Evolutionary conservation across 2,329 filamentous ascomycete genomes (phyloP), one percentile per base, ranked within the genome.

Genomic region (Fusarium praegraminearum): DNA sequence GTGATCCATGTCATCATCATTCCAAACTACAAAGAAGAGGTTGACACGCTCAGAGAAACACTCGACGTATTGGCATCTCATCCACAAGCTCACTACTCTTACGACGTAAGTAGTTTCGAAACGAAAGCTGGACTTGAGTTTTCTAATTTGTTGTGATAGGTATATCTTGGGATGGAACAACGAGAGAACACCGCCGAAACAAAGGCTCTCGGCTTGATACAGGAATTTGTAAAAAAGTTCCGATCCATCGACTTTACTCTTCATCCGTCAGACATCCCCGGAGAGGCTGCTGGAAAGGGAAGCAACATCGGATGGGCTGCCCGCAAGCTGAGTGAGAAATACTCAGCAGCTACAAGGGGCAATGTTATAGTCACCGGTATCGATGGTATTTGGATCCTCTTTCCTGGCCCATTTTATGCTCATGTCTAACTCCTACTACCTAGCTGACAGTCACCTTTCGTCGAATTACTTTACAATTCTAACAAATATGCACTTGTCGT

Each of bases 251-350:
- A 88, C 72, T 89, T 87, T 75, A 92, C 90, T 4, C 78, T 91
- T 15, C 91, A 93, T 73, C 90, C 91, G 2, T 79, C 83, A 24
- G 87, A 88, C 57, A 87, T 93, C 53, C 85, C 86, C 5, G 88
- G 89, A 15, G 91, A 93, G 76, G 87, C 90, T 51, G 89, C 90
- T 56, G 91, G 91, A 61, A 93, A 93, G 76, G 91, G 91, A 68
- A 93, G 90, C 81, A 93, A 93, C 77, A 84, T 91, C 64, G 87
- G 87, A 53, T 93, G 90, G 89, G 89, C 90, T 20, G 90, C 90
- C 12, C 86, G 86, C 68, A 88, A 89, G 76, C 82, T 90, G 53
- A 90, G 88, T 76, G 84, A 86, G 72, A 88, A 85, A 72, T 91
- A 91, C 72, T 76, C 83, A 7, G 80, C 85, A 59, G 76, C 76